phyloP scores from a whole-genome alignment of 331 rosid genomes.

The Pyracantha coccinea region DNA sequence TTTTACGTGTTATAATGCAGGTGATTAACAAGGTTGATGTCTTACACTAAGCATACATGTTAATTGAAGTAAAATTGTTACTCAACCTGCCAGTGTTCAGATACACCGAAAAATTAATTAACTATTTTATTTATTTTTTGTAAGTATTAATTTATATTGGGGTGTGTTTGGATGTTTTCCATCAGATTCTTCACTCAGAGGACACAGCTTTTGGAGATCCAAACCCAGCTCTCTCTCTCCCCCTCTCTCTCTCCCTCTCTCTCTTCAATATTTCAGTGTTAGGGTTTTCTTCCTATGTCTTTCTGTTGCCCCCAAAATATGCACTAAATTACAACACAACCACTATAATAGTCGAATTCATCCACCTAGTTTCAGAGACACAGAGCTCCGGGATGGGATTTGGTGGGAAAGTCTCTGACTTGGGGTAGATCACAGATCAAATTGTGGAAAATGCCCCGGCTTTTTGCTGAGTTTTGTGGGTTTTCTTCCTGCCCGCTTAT shows the following conservation, averaged over 20 bases:
- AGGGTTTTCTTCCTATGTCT: background rate
- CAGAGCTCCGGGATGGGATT: slow-evolving; percentile 21
- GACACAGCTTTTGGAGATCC: slow-evolving; percentile 26
- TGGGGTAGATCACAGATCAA: slow-evolving; percentile 19
- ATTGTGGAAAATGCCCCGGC: slow-evolving; percentile 1
- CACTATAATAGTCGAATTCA: background rate
- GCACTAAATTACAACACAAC: slow-evolving; percentile 6
- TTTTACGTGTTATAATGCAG: no score
- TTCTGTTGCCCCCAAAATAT: slow-evolving; percentile 15
- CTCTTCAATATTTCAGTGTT: background rate
- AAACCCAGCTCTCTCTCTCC: background rate
- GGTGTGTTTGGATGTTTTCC: background rate
- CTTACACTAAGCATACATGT: no score
- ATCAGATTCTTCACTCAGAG: slow-evolving; percentile 25
- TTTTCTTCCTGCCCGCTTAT: slow-evolving; percentile 10
- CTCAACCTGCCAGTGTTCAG: no score
- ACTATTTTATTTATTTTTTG: background rate
- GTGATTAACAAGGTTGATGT: no score
- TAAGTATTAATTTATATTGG: background rate
- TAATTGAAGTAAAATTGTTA: no score
- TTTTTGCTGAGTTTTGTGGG: slow-evolving; percentile 4
- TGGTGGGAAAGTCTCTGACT: slow-evolving; percentile 3
- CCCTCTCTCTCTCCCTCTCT: background rate
- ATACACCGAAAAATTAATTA: no score
- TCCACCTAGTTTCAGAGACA: background rate